These are phyloP conservation scores for Camptophora hylomeconis DNA, from an alignment of 2,329 filamentous ascomycete species.

Conservation along the genomic window DNA sequence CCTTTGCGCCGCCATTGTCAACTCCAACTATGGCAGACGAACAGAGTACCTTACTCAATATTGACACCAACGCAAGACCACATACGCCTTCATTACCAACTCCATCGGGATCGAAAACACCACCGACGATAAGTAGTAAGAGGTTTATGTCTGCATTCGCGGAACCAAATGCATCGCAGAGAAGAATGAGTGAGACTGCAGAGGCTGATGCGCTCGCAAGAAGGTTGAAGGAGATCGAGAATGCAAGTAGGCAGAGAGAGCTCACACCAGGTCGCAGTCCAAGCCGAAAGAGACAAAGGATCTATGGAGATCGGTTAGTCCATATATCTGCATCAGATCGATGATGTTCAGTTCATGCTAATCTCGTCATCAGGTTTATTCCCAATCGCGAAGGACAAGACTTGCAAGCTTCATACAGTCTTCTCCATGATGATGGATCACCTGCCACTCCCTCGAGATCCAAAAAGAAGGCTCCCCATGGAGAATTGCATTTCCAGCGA, in stretches of 20 bases:
- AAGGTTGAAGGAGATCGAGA: slow-evolving; percentile 49
- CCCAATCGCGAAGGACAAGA: slow-evolving; percentile 89
- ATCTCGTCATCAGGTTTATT: slow-evolving; percentile 58
- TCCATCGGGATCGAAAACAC: slow-evolving; percentile 47
- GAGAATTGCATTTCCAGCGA: slow-evolving; percentile 80
- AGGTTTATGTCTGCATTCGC: slow-evolving; percentile 18
- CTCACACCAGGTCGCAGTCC: slow-evolving; percentile 53
- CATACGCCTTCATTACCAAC: slow-evolving; percentile 37
- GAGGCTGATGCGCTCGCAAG: slow-evolving; percentile 47
- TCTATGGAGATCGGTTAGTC: slow-evolving; percentile 50
- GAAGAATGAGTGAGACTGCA: slow-evolving; percentile 37
- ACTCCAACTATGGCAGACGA: slow-evolving; percentile 14
- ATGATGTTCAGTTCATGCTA: slow-evolving; percentile 5
- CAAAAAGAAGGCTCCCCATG: slow-evolving; percentile 73
- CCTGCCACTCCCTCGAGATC: slow-evolving; percentile 79
- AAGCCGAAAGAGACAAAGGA: slow-evolving; percentile 53
- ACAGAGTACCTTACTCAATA: slow-evolving; percentile 2
- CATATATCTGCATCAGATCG: too few relatives aligned
- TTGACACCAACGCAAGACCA: slow-evolving; percentile 13
- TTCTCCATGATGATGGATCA: slow-evolving; percentile 84
- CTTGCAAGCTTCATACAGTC: slow-evolving; percentile 79
- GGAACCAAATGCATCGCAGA: slow-evolving; percentile 14
- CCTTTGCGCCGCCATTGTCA: too few relatives aligned
- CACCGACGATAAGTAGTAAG: slow-evolving; percentile 42
- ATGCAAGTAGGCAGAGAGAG: slow-evolving; percentile 44